phyloP scores from a whole-genome alignment of 2,329 filamentous ascomycete genomes.

The Ceratocystis cacaofunesta region DNA sequence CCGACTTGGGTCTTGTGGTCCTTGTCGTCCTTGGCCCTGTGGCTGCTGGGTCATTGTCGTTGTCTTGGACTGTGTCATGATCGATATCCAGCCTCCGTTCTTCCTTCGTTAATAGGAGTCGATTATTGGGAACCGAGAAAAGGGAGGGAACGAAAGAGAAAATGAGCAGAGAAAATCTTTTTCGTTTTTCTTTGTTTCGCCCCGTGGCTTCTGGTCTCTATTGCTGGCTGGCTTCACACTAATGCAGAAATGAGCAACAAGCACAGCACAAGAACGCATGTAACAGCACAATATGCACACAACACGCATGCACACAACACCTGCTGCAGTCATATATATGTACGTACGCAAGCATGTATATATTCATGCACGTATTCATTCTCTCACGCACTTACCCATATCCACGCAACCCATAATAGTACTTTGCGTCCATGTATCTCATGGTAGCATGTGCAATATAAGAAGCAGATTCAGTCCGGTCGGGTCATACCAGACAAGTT shows the following conservation, averaged over 20 bases:
- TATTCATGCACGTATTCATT: not conserved
- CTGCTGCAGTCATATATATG: not conserved
- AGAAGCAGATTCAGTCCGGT: not conserved
- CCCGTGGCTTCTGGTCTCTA: not conserved
- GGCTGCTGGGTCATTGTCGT: not conserved
- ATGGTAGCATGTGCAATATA: not conserved
- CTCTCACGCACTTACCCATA: not conserved
- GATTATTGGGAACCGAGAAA: not conserved
- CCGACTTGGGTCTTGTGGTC: not conserved
- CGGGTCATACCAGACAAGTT: not conserved
- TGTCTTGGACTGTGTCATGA: constrained; percentile 1
- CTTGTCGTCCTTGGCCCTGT: not conserved
- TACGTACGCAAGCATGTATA: not conserved
- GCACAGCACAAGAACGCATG: not conserved
- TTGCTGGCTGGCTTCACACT: not conserved
- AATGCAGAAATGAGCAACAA: not conserved
- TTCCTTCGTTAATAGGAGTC: not conserved
- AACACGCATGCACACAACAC: not conserved
- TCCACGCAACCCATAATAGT: not conserved
- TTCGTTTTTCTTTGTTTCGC: not conserved
- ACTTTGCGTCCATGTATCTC: not conserved
- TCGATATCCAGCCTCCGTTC: not conserved
- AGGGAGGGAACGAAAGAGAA: not conserved
- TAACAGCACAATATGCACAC: not conserved
- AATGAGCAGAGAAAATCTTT: not conserved